phyloP scores from a whole-genome alignment of 1,284 basidiomycete species.

The Mycena sp. region DNA sequence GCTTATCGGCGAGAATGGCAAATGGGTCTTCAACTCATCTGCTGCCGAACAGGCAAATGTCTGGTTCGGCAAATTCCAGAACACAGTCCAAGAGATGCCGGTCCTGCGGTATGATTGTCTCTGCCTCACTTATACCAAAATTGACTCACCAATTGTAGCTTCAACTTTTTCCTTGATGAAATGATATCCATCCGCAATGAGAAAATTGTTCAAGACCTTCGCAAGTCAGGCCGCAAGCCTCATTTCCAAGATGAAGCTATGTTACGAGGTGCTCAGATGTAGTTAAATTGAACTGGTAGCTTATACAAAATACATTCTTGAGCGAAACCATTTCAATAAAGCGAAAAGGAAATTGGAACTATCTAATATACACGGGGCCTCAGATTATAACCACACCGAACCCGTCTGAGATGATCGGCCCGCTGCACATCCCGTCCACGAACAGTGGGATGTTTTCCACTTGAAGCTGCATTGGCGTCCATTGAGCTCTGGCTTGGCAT shows the following conservation, averaged over 20 bases:
- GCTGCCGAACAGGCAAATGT: conserved; percentile 49
- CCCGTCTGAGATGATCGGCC: neutral
- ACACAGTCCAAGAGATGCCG: conserved; percentile 47
- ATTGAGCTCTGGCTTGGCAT: neutral
- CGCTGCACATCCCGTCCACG: neutral
- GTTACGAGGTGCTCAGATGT: neutral
- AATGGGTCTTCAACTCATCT: conserved; percentile 47
- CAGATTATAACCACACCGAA: neutral
- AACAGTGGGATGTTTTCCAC: neutral
- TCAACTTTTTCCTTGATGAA: conserved; percentile 49
- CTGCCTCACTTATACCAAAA: neutral
- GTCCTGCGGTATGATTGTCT: conserved; percentile 4
- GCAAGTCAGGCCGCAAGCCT: neutral
- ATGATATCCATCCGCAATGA: conserved; percentile 43
- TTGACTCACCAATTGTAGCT: conserved; percentile 16
- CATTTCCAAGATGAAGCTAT: conserved; percentile 2
- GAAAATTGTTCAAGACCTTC: neutral
- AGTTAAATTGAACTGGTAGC: too few relatives aligned
- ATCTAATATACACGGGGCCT: neutral
- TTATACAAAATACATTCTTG: too few relatives aligned
- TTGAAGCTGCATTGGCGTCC: neutral
- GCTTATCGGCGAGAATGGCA: conserved; percentile 32
- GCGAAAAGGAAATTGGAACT: too few relatives aligned
- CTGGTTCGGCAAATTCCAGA: conserved; percentile 48
- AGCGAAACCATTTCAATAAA: too few relatives aligned